Percentiles rank a stretch among this genome's conserved stretches.
These are phyloP conservation scores for Chloromonas sp. DNA, from an alignment of 163 green algal species.

Conservation along the genomic window DNA sequence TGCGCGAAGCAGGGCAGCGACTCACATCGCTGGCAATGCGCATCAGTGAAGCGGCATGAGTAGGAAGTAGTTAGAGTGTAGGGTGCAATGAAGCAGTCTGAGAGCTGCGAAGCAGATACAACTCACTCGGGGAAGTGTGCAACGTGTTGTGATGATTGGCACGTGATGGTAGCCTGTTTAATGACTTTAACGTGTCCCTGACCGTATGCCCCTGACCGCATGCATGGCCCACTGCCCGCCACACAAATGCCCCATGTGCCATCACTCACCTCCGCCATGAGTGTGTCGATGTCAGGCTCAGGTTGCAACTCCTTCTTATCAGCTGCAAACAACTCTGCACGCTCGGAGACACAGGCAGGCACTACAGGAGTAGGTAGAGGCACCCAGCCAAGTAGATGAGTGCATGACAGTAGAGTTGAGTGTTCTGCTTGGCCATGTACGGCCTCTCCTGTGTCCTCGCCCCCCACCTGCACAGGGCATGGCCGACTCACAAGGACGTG, in stretches of 20 bases:
- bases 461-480: neutral
- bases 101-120: neutral
- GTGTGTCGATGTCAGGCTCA: conserved; percentile 29
- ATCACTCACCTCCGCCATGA: conserved; percentile 18
- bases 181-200: neutral
- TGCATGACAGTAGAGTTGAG: neutral
- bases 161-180: neutral
- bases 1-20: neutral
- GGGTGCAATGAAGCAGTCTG: neutral
- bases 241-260: conserved; percentile 3
- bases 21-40: too few relatives aligned
- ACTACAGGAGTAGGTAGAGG: neutral
- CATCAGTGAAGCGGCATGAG: too few relatives aligned
- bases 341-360: too few relatives aligned
- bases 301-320: conserved; percentile 47
- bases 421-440: neutral
- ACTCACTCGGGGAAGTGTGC: neutral
- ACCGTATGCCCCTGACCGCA: neutral
- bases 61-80: neutral
- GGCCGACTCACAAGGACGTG: neutral
- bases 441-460: neutral
- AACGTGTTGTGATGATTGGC: neutral
- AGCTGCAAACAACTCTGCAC: conserved; percentile 40
- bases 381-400: neutral
- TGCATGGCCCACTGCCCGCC: neutral